Evolutionary conservation across 2,329 filamentous ascomycete genomes (phyloP), one percentile per base, ranked within the genome.

Genomic region (Ceratocystis alfenasii): DNA sequence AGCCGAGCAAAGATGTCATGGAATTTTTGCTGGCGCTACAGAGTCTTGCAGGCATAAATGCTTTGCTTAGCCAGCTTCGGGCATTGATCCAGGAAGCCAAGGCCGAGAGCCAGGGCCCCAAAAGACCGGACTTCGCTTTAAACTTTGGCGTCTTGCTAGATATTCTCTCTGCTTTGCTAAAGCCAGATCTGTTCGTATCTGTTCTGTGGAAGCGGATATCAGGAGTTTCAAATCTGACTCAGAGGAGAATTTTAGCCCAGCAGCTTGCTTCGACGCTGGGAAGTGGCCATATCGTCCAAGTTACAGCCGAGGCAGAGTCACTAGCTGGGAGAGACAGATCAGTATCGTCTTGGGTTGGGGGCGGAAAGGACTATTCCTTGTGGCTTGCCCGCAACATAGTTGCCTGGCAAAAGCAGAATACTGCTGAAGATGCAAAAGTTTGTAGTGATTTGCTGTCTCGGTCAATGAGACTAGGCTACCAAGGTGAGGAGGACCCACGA

Each of bases 21-120:
- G 74, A 82, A 1, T 75, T 97, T 17, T 70, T 89, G 0, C 74
- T 76, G 67, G 89, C 86, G 71, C 76, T 99, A 4, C 81, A 80
- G 66, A 96, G 86, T 72, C 78, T 94, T 17, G 81, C 87, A 1
- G 92, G 91, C 0, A 74, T 96, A 41, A 93, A 90, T 68, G 87
- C 89, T n/a, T 73, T 92, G 33, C 74, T 91, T 8, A 80, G 85
- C n/a, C 84, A 87, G 64, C 76, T 95, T 36, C 85, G 83, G 67
- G 78, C 81, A 22, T 76, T 89, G 20, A 79, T 86, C 6, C 78
- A 80, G 61, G 79, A 82, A 68, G 76, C 76, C 12, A 81, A 78
- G 63, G 69, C 74, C 0, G 74, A 75, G 7, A 68, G 71, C 1
- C 72, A 75, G 65, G 74, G 74, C 28, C 61, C 74, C 0, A 78